Evolutionary conservation across 1,139 yeast genomes (phyloP).

Genomic region (Pichia sp.): DNA sequence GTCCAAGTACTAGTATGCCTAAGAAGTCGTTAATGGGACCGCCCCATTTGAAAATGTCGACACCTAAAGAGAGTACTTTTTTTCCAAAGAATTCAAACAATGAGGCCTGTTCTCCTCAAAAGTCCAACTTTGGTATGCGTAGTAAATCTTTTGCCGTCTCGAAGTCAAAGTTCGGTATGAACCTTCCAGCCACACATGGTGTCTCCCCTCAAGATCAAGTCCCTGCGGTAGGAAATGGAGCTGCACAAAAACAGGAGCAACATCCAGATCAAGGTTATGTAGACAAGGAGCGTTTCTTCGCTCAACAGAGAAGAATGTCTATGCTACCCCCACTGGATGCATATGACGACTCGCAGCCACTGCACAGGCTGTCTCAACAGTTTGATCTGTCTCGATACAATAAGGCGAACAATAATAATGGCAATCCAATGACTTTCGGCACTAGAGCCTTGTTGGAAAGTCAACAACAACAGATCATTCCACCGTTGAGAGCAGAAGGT

Average conservation of each 20-base stretch:
- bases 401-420: constrained; percentile 2
- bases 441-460: constrained; percentile 10
- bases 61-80: not conserved
- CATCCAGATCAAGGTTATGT: not conserved
- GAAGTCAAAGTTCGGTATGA: constrained; percentile 19
- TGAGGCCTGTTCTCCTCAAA: not conserved
- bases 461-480: constrained; percentile 29
- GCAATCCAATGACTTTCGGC: not conserved
- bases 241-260: not conserved
- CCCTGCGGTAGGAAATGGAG: not conserved
- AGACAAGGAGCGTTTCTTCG: not conserved
- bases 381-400: not conserved
- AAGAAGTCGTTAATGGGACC: not conserved
- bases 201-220: constrained; percentile 24
- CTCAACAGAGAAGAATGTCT: not conserved
- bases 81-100: not conserved
- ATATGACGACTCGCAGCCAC: not conserved
- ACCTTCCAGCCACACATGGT: constrained; percentile 51
- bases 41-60: constrained; percentile 1
- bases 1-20: not conserved
- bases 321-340: constrained; percentile 1
- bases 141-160: constrained; percentile 17
- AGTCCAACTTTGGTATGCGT: not conserved
- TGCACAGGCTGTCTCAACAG: not conserved
- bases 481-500: constrained; percentile 42